Percentiles rank a stretch among this genome's conserved stretches.
phyloP scores from a whole-genome alignment of 2,329 filamentous ascomycete genomes.

The Aureobasidium musti region DNA sequence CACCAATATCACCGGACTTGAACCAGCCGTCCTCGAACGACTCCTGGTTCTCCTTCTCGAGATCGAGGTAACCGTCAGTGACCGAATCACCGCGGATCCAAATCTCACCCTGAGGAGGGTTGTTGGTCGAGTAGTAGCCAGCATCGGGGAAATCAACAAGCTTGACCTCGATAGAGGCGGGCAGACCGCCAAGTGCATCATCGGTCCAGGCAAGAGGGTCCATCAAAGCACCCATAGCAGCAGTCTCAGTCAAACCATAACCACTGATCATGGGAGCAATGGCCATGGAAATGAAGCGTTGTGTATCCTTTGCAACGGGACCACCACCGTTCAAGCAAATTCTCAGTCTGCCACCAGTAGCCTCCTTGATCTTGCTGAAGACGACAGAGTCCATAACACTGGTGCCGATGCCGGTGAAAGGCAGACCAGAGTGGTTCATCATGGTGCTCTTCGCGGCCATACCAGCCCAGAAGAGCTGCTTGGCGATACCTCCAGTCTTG shows the following conservation, averaged over 20 bases:
- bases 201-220: conserved; percentile 84
- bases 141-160: conserved; percentile 87
- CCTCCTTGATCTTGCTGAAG: conserved; percentile 87
- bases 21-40: conserved; percentile 88
- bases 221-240: conserved; percentile 70
- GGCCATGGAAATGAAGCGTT: conserved; percentile 86
- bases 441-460: conserved; percentile 63
- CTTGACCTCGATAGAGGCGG: conserved; percentile 80
- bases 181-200: conserved; percentile 73
- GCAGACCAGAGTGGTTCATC: conserved; percentile 53
- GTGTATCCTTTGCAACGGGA: conserved; percentile 82
- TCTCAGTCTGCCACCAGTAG: conserved; percentile 83
- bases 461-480: conserved; percentile 75
- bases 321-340: conserved; percentile 95
- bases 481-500: conserved; percentile 66
- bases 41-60: conserved; percentile 79
- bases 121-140: conserved; percentile 75
- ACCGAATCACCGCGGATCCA: conserved; percentile 80
- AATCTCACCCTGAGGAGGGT: conserved; percentile 87
- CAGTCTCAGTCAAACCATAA: conserved; percentile 94
- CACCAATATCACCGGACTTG: conserved; percentile 93
- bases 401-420: conserved; percentile 55
- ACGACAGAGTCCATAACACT: conserved; percentile 76
- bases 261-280: conserved; percentile 93
- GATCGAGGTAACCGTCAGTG: conserved; percentile 76